These are phyloP conservation scores for Populus hybrid DNA, from an alignment of 441 rosid genomes.

Conservation along the genomic window DNA sequence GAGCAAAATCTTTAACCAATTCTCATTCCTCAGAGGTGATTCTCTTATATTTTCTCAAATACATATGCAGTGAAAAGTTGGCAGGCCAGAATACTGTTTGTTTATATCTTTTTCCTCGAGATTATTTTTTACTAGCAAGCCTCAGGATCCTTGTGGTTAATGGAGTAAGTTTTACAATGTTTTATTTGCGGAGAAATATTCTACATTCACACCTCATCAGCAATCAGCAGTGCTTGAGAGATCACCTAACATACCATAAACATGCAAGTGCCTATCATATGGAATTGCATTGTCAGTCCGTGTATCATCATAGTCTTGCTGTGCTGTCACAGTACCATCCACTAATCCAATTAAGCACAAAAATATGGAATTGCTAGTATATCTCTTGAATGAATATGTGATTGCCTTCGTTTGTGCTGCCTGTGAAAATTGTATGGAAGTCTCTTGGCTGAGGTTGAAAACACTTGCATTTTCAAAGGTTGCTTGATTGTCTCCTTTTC, in stretches of 20 bases:
- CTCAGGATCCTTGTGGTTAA: background rate
- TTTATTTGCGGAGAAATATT: background rate
- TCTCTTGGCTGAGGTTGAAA: conserved; percentile 6
- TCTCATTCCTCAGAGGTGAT: conserved; percentile 51
- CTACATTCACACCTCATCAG: background rate
- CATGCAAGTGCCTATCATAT: background rate
- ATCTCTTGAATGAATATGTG: background rate
- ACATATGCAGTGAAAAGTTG: conserved; percentile 10
- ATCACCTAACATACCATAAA: background rate
- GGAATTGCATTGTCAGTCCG: background rate
- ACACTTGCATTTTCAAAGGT: background rate
- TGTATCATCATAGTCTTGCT: background rate
- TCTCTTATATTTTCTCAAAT: conserved; percentile 12
- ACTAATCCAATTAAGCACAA: background rate
- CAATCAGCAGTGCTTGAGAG: background rate
- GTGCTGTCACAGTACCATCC: background rate
- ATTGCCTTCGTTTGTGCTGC: background rate
- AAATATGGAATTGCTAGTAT: background rate
- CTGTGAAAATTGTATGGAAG: background rate
- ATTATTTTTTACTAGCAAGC: background rate
- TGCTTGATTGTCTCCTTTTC: background rate
- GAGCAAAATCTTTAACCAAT: conserved; percentile 43
- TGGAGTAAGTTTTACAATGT: background rate
- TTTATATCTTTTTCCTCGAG: background rate
- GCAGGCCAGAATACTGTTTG: background rate